Percentiles rank a stretch among this genome's conserved stretches.
Conservation (phyloP, 306 rosid species). For the Albizia julibrissin region DNA sequence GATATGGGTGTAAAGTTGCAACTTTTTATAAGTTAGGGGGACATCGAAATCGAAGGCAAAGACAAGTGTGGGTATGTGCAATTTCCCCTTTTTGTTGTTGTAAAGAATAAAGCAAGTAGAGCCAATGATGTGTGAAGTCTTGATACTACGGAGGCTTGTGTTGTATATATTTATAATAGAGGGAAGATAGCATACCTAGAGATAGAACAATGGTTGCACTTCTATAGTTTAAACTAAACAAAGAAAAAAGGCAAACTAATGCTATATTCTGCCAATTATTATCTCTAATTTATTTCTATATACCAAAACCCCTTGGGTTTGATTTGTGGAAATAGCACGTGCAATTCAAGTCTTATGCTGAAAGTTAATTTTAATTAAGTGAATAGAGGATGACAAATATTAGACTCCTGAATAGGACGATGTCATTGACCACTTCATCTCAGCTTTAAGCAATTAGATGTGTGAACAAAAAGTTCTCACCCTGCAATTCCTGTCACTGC, state of each 20-base stretch:
- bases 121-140: neutral
- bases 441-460: neutral
- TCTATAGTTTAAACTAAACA: neutral
- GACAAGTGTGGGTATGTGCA: neutral
- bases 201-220: neutral
- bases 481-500: neutral
- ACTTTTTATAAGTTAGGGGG: neutral
- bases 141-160: neutral
- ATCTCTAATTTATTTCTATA: neutral
- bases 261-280: neutral
- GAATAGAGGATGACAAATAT: neutral
- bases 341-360: neutral
- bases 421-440: neutral
- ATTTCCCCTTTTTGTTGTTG: neutral
- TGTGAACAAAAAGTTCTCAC: neutral
- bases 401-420: neutral
- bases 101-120: neutral
- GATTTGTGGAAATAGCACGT: neutral
- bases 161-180: neutral
- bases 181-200: neutral
- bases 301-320: neutral
- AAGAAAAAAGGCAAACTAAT: neutral
- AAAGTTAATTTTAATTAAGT: neutral
- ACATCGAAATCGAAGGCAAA: neutral
- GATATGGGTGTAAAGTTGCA: neutral